These are phyloP conservation scores for Phaeosphaeria sp. DNA, from an alignment of 2,329 filamentous ascomycete genomes.

Conservation along the genomic window DNA sequence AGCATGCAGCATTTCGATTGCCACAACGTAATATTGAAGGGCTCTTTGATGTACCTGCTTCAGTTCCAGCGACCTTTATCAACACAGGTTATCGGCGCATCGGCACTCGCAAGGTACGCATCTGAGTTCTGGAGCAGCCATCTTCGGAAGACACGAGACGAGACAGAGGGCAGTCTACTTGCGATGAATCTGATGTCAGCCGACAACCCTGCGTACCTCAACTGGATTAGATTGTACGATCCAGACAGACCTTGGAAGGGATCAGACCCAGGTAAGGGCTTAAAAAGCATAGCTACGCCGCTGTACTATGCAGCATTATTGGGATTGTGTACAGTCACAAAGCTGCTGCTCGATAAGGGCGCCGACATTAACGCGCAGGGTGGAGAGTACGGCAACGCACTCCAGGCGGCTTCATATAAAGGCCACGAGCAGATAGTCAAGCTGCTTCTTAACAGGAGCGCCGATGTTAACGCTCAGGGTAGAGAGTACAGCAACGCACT, in stretches of 20 bases:
- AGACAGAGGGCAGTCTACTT: conserved; percentile 10
- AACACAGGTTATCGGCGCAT: conserved; percentile 7
- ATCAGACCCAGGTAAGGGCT: conserved; percentile 6
- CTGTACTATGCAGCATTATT: conserved; percentile 28
- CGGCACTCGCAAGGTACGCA: conserved; percentile 33
- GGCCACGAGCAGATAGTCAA: conserved; percentile 27
- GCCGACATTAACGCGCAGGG: conserved; percentile 23
- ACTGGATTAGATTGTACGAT: conserved; percentile 27
- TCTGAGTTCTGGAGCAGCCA: conserved; percentile 38
- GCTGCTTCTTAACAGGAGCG: conserved; percentile 15
- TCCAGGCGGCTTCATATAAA: conserved; percentile 25
- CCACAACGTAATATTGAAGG: conserved; percentile 25
- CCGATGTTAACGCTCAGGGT: conserved; percentile 19
- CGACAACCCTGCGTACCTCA: conserved; percentile 22
- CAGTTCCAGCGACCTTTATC: conserved; percentile 22
- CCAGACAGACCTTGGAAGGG: conserved; percentile 11
- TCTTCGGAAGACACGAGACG: conserved; percentile 11
- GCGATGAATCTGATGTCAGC: conserved; percentile 17
- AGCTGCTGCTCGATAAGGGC: conserved; percentile 18
- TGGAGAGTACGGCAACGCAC: conserved; percentile 20
- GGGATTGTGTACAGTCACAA: conserved; percentile 21
- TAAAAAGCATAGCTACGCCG: conserved; percentile 11
- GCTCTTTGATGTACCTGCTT: conserved; percentile 35
- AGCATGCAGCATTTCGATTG: conserved; percentile 28
- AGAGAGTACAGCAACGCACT: conserved; percentile 20